Percentiles rank a stretch among this genome's conserved stretches.
phyloP scores from a whole-genome alignment of 306 rosid species.

The Lathyrus oleraceus region DNA sequence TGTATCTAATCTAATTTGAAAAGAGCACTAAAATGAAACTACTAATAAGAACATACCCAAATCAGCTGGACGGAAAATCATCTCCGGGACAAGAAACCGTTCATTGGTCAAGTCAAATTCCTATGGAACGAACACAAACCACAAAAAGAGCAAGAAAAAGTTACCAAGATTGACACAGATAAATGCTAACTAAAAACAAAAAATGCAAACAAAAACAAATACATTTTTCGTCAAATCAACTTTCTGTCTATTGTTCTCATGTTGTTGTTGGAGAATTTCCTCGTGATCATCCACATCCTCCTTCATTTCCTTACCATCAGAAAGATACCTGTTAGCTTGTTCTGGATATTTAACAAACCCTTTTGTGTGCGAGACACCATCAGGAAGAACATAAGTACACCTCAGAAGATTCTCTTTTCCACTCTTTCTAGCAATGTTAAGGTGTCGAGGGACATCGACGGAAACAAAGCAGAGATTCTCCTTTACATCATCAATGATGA shows the following conservation, averaged over 20 bases:
- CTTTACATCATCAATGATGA: constrained; percentile 84
- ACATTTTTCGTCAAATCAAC: constrained; percentile 80
- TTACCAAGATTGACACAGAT: neutral
- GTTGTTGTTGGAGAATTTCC: constrained; percentile 44
- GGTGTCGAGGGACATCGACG: constrained; percentile 64
- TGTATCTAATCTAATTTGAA: neutral
- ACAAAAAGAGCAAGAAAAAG: neutral
- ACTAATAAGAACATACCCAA: constrained; percentile 53
- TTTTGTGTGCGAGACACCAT: constrained; percentile 70
- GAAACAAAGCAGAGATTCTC: constrained; percentile 96
- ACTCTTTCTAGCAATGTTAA: constrained; percentile 65
- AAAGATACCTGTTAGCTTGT: constrained; percentile 59
- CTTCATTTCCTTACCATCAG: constrained; percentile 36
- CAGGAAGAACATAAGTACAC: constrained; percentile 90
- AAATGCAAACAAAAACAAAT: neutral
- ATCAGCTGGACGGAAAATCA: constrained; percentile 96
- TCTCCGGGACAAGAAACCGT: constrained; percentile 94
- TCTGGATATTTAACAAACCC: constrained; percentile 80
- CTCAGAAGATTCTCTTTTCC: constrained; percentile 69
- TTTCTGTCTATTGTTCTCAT: constrained; percentile 51
- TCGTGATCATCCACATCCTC: constrained; percentile 25
- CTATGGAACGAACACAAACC: constrained; percentile 42
- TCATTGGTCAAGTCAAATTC: constrained; percentile 94
- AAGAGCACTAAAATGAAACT: neutral
- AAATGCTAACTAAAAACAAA: neutral